phyloP scores from a whole-genome alignment of 1,139 yeast genomes.

The Taphrina wiesneri region DNA sequence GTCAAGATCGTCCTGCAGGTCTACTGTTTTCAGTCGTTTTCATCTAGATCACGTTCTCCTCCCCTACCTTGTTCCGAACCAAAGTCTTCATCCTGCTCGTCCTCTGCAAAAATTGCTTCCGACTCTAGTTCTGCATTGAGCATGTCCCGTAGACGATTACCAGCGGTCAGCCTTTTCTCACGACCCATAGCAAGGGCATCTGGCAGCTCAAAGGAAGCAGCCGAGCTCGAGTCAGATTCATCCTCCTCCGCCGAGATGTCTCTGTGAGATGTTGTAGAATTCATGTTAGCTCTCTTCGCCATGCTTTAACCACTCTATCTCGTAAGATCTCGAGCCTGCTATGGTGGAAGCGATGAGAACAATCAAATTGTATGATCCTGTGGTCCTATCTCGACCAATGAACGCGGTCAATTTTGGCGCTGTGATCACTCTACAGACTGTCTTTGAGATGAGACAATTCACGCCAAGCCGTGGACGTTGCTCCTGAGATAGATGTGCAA shows the following conservation, averaged over 20 bases:
- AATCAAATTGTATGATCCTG: not conserved
- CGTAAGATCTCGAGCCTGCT: not conserved
- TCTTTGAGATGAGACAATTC: too few species aligned
- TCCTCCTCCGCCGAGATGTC: slow-evolving; percentile 2
- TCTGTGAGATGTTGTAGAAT: not conserved
- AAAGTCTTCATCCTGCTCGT: slow-evolving; percentile 80
- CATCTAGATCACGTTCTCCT: not conserved
- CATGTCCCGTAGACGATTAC: slow-evolving; percentile 73
- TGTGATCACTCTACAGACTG: too few species aligned
- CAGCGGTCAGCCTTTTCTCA: slow-evolving; percentile 81
- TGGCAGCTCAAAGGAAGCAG: slow-evolving; percentile 36
- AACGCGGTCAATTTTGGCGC: not conserved
- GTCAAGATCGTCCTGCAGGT: slow-evolving; percentile 42
- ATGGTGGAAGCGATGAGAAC: not conserved
- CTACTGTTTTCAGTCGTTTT: slow-evolving; percentile 46
- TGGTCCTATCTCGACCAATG: not conserved
- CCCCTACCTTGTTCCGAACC: slow-evolving; percentile 40
- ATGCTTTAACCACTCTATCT: not conserved
- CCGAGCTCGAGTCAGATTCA: not conserved
- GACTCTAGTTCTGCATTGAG: slow-evolving; percentile 64
- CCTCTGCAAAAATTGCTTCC: slow-evolving; percentile 72
- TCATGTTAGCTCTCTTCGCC: not conserved
- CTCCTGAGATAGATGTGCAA: not conserved
- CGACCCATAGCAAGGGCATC: slow-evolving; percentile 40
- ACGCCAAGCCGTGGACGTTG: too few species aligned